A percentile compares a stretch with the other conserved stretches of the same genome.
These are phyloP conservation scores for Tieghemiomyces parasiticus DNA, from an alignment of 192 early-diverging fungal genomes.

Conservation along the genomic window DNA sequence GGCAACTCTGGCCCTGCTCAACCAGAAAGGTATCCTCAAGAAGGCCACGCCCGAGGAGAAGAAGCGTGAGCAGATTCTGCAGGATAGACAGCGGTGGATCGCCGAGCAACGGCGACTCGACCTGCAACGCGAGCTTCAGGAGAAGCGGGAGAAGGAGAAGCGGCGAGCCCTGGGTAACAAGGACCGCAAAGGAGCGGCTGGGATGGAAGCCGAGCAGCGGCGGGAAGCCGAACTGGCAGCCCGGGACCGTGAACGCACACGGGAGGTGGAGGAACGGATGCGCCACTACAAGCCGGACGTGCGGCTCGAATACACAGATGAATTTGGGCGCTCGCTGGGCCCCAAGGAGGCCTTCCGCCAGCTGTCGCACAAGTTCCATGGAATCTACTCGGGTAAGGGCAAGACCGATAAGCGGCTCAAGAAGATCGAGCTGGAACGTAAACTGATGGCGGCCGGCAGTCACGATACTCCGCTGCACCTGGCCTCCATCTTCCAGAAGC, in stretches of 20 bases:
- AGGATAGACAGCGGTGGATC: conserved; percentile 53
- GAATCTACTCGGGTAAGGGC: conserved; percentile 78
- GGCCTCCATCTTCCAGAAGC: conserved; percentile 50
- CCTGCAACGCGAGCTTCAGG: conserved; percentile 36
- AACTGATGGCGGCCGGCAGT: conserved; percentile 54
- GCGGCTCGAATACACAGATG: conserved; percentile 82
- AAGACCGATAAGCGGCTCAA: conserved; percentile 83
- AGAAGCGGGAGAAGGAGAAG: conserved; percentile 50
- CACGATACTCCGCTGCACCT: conserved; percentile 64
- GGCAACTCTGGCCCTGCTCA: conserved; percentile 66
- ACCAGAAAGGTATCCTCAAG: conserved; percentile 57
- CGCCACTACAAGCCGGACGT: conserved; percentile 84
- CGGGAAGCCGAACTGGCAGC: conserved; percentile 20
- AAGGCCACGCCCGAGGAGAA: conserved; percentile 50
- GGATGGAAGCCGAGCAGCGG: conserved; percentile 19
- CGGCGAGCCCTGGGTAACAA: conserved; percentile 20
- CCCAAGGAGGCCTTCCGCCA: conserved; percentile 86
- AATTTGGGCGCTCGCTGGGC: conserved; percentile 59
- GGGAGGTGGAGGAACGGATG: conserved; percentile 71
- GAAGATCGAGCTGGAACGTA: conserved; percentile 69
- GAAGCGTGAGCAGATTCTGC: conserved; percentile 39
- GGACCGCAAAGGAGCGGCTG: conserved; percentile 27
- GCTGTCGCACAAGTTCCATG: conserved; percentile 92
- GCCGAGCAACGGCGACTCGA: conserved; percentile 50
- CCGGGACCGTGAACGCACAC: conserved; percentile 44